Evolutionary conservation across 2,329 filamentous ascomycete genomes (phyloP).

Genomic region (Aureobasidium musti): DNA sequence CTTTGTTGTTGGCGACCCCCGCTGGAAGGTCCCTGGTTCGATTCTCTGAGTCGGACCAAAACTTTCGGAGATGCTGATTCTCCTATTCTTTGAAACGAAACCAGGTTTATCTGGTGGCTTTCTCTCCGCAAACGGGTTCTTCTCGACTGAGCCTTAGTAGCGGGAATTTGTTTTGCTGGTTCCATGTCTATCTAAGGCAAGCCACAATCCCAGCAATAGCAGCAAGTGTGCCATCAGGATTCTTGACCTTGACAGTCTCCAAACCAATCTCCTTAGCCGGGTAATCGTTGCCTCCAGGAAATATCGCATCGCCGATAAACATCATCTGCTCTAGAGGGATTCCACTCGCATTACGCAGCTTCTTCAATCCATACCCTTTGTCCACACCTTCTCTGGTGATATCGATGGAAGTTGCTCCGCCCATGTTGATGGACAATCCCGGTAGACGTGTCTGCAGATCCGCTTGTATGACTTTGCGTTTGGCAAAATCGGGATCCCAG

Average conservation of each 20-base stretch:
- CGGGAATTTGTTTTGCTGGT: no score
- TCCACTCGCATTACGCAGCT: conserved; percentile 37
- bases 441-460: conserved; percentile 44
- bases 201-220: conserved; percentile 36
- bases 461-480: conserved; percentile 45
- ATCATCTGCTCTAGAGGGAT: conserved; percentile 45
- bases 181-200: conserved; percentile 31
- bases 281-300: conserved; percentile 47
- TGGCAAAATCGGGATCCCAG: conserved; percentile 48
- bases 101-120: no score
- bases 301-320: conserved; percentile 49
- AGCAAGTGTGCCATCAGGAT: conserved; percentile 37
- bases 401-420: conserved; percentile 47
- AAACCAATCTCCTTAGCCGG: conserved; percentile 42
- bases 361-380: conserved; percentile 42
- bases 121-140: no score
- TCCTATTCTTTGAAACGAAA: no score
- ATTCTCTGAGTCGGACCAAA: no score
- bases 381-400: conserved; percentile 47
- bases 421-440: conserved; percentile 47
- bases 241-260: conserved; percentile 35
- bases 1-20: no score
- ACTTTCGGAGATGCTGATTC: no score
- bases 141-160: no score
- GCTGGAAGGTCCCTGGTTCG: no score